A percentile compares a stretch with the other conserved stretches of the same genome.
phyloP scores from a whole-genome alignment of 2,329 filamentous ascomycete genomes.

The Lasiodiplodia sp. region DNA sequence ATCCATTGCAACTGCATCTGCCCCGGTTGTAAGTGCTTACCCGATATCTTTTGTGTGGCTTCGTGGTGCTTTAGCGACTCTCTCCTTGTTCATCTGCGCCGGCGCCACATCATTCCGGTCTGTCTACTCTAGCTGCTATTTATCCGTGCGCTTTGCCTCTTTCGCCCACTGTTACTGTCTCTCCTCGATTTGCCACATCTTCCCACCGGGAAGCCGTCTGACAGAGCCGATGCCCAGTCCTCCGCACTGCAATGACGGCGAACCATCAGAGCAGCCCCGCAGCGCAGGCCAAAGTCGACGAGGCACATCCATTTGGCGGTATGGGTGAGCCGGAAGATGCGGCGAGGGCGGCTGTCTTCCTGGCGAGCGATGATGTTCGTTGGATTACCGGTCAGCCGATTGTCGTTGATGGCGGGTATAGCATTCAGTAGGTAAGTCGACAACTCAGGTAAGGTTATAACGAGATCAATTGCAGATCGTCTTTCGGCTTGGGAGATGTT shows the following conservation, averaged over 20 bases:
- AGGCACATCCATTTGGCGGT: conserved; percentile 43
- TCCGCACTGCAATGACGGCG: conserved; percentile 48
- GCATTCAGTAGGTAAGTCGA: conserved; percentile 5
- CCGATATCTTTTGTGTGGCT: background rate
- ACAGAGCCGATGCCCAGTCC: conserved; percentile 35
- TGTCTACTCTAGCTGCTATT: background rate
- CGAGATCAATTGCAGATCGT: background rate
- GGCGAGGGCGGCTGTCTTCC: conserved; percentile 48
- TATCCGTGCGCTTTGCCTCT: background rate
- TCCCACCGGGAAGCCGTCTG: background rate
- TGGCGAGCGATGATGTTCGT: conserved; percentile 53
- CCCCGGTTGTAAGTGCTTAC: conserved; percentile 48
- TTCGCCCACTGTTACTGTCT: background rate
- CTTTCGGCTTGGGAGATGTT: no score
- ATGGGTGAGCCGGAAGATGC: conserved; percentile 37
- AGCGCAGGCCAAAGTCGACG: conserved; percentile 34
- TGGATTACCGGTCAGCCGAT: conserved; percentile 52
- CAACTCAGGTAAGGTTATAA: background rate
- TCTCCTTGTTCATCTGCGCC: background rate
- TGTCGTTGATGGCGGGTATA: conserved; percentile 53
- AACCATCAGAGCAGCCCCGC: conserved; percentile 45
- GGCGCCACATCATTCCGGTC: background rate
- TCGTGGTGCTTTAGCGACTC: background rate
- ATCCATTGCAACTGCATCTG: conserved; percentile 54
- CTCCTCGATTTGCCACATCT: background rate